A percentile compares a stretch with the other conserved stretches of the same genome.
These are phyloP conservation scores for Colletotrichum sp. DNA, from an alignment of 2,329 filamentous ascomycete species.

Conservation along the genomic window DNA sequence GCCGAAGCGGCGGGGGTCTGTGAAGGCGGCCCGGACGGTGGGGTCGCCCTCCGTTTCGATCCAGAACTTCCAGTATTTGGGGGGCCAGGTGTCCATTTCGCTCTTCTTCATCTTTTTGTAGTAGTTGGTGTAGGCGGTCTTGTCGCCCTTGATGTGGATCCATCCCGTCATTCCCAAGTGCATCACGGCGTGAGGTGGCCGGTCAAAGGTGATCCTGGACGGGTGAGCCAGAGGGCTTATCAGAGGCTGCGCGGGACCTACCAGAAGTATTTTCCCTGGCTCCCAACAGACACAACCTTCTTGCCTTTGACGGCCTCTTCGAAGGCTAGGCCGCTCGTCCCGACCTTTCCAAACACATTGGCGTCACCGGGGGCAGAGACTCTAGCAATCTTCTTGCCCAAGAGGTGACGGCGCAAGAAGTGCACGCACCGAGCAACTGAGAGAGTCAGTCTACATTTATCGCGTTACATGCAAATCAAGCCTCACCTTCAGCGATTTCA, in stretches of 20 bases:
- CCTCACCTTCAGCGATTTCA: conserved; percentile 65
- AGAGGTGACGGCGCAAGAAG: conserved; percentile 81
- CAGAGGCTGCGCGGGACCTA: conserved; percentile 28
- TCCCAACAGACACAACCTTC: conserved; percentile 72
- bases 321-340: conserved; percentile 79
- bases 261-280: conserved; percentile 98
- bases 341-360: conserved; percentile 90
- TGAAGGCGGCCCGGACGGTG: conserved; percentile 74
- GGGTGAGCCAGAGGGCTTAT: background rate
- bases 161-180: conserved; percentile 87
- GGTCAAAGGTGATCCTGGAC: conserved; percentile 61
- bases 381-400: conserved; percentile 78
- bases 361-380: conserved; percentile 78
- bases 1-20: conserved; percentile 80
- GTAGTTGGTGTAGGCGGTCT: conserved; percentile 80
- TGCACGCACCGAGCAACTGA: conserved; percentile 86
- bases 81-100: conserved; percentile 76
- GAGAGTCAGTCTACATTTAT: background rate
- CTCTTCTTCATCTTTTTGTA: conserved; percentile 74
- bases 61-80: conserved; percentile 87
- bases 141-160: conserved; percentile 84
- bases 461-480: background rate
- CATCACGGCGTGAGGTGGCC: conserved; percentile 85
- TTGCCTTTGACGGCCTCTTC: conserved; percentile 76
- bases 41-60: conserved; percentile 66